Conservation (phyloP, 768 basidiomycete genomes). For the Amanita rimosa region DNA sequence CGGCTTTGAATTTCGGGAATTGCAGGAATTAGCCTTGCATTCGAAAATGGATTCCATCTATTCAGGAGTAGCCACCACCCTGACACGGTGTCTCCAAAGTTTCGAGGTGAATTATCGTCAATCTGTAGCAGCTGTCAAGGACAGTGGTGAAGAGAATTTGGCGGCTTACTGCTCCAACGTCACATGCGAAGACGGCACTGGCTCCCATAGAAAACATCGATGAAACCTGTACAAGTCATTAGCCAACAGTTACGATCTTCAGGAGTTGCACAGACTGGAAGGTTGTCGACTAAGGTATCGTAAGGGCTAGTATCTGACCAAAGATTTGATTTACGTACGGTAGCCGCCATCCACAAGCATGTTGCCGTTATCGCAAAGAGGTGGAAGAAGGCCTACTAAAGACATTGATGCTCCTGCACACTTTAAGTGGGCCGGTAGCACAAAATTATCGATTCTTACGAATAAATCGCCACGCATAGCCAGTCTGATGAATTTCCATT, state of each 20-base stretch:
- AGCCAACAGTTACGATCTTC: not conserved
- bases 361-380: slow-evolving; percentile 87
- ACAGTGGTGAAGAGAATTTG: not conserved
- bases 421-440: slow-evolving; percentile 5
- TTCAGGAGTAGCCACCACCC: slow-evolving; percentile 96
- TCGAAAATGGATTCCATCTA: slow-evolving; percentile 86
- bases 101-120: slow-evolving; percentile 91
- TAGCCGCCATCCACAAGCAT: slow-evolving; percentile 89
- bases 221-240: slow-evolving; percentile 45
- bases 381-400: slow-evolving; percentile 87
- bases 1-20: slow-evolving; percentile 93
- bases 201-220: slow-evolving; percentile 92
- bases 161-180: slow-evolving; percentile 74
- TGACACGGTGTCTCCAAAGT: slow-evolving; percentile 90
- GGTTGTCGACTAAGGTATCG: slow-evolving; percentile 59
- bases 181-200: slow-evolving; percentile 81
- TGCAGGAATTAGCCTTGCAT: slow-evolving; percentile 64
- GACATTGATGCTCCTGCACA: slow-evolving; percentile 89
- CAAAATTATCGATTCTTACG: slow-evolving; percentile 31
- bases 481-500: slow-evolving; percentile 96
- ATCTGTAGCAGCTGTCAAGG: slow-evolving; percentile 29
- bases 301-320: slow-evolving; percentile 4
- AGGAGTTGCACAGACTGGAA: slow-evolving; percentile 47
- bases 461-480: slow-evolving; percentile 96
- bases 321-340: slow-evolving; percentile 32